These are phyloP conservation scores for Globisporangium spiculum DNA, from an alignment of 352 stramenopile species.

Conservation along the genomic window DNA sequence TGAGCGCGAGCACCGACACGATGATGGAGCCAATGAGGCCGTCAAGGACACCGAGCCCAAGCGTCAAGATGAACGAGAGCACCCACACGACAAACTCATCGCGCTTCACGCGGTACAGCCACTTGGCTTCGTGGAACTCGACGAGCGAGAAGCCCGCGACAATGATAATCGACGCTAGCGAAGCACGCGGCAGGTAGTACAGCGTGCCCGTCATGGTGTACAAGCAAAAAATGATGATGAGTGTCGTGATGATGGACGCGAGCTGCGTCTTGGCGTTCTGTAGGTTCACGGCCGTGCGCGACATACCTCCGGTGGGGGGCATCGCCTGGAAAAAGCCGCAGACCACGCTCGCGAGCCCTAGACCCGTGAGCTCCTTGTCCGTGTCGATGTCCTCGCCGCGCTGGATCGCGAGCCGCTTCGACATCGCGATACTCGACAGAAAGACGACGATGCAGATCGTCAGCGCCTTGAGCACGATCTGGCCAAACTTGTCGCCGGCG, in stretches of 20 bases:
- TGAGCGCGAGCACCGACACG: slow-evolving; percentile 50
- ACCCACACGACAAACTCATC: slow-evolving; percentile 59
- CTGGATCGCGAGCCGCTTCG: slow-evolving; percentile 73
- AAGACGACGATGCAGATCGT: slow-evolving; percentile 81
- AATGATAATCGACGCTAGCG: slow-evolving; percentile 87
- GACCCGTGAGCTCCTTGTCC: slow-evolving; percentile 83
- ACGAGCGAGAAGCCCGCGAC: slow-evolving; percentile 85
- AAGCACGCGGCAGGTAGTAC: slow-evolving; percentile 78
- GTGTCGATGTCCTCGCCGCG: slow-evolving; percentile 65
- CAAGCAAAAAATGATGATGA: slow-evolving; percentile 81
- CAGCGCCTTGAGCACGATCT: slow-evolving; percentile 58
- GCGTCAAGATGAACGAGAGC: slow-evolving; percentile 47
- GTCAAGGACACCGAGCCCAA: slow-evolving; percentile 45
- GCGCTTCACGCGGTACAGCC: slow-evolving; percentile 63
- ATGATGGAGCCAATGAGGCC: slow-evolving; percentile 52
- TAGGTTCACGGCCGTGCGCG: slow-evolving; percentile 87
- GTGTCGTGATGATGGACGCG: slow-evolving; percentile 73
- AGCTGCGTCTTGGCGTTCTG: slow-evolving; percentile 81
- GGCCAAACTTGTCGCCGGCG: slow-evolving; percentile 32
- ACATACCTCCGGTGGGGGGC: slow-evolving; percentile 78
- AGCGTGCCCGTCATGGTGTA: slow-evolving; percentile 83
- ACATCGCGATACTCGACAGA: slow-evolving; percentile 87
- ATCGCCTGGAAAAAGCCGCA: slow-evolving; percentile 84
- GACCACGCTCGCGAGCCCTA: slow-evolving; percentile 81
- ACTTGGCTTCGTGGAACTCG: slow-evolving; percentile 83